Base-by-base conservation (phyloP, 2,329 filamentous ascomycete species). In the Colletotrichum costaricense region DNA sequence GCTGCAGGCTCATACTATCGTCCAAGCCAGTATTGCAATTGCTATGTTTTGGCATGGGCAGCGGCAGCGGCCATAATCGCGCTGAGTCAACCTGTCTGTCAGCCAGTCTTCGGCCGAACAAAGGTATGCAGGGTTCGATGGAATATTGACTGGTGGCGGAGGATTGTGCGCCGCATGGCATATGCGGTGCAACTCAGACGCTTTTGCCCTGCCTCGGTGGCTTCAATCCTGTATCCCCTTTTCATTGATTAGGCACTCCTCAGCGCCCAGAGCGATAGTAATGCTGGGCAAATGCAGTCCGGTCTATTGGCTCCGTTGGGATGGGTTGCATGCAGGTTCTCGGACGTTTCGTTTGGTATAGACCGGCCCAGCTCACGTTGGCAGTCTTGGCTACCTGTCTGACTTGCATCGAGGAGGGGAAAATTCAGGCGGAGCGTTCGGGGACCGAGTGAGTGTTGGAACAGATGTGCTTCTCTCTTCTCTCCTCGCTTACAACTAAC, bases 91-190 rank as follows among this genome's bases (percentile, higher is more conserved):
- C 52, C 6, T 38, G 57, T 38, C 22, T 54, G 35, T 62, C 59
- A 26, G 58, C 33, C 59, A 64, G 38, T 46, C 22, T 64, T 72
- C 60, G 66, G 46, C 59, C 55, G 66, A 72, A 59, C 52, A 64
- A 42, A 69, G 26, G 55, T 59, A 69, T 72, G 66, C 70, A 72
- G 66, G 70, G 70, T 12, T 12, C 30, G 42, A 46, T 57, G 35
- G 46, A 69, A 55, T 72, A 69, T 72, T 72, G 70, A 28, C 38
- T 64, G 46, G 60, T 72, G 59, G 70, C 66, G 60, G 59, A 55
- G 66, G 70, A 49, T 69, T 69, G 70, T 69, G 66, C 70, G 69
- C 58, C 70, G 59, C 70, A 35, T 72, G 70, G 49, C 66, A 72
- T 60, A 72, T 72, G 66, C 59, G 49, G 70, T 72, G 49, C 66